These are phyloP conservation scores for Cladosporium velox DNA, from an alignment of 2,329 filamentous ascomycete species.

Conservation along the genomic window DNA sequence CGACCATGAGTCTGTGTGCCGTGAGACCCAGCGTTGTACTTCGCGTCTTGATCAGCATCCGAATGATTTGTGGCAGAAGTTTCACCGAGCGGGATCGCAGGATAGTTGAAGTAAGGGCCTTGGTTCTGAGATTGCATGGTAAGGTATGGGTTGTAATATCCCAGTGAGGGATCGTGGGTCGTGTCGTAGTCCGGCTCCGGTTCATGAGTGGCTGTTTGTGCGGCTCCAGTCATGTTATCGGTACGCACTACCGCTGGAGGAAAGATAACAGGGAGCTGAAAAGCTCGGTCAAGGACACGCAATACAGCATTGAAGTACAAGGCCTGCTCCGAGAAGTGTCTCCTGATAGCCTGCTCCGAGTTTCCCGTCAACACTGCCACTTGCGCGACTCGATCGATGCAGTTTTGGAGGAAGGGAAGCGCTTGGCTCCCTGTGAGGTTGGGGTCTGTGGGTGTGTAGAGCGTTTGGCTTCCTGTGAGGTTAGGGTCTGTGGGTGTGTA, in stretches of 20 bases:
- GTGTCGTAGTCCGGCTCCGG: not conserved
- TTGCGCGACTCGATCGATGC: not conserved
- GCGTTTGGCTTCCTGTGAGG: not conserved
- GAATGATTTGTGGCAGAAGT: no score
- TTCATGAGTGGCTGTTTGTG: not conserved
- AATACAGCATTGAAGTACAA: not conserved
- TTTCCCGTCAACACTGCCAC: not conserved
- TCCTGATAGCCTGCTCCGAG: not conserved
- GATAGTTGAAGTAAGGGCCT: no score
- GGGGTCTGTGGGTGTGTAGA: not conserved
- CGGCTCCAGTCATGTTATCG: not conserved
- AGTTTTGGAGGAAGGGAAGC: not conserved
- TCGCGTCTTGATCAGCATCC: no score
- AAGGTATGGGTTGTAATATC: no score
- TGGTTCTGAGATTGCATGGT: no score
- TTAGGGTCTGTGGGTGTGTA: not conserved
- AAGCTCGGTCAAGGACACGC: not conserved
- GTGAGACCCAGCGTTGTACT: no score
- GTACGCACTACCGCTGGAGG: not conserved
- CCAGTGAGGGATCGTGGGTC: no score
- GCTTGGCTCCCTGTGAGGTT: not conserved
- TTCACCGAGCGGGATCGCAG: no score
- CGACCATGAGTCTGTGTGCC: no score
- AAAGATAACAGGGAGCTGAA: not conserved
- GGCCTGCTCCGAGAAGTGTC: not conserved